Percentiles rank a stretch among this genome's conserved stretches.
Conservation (phyloP, 768 basidiomycete genomes). For the Lactifluus hygrophoroides region DNA sequence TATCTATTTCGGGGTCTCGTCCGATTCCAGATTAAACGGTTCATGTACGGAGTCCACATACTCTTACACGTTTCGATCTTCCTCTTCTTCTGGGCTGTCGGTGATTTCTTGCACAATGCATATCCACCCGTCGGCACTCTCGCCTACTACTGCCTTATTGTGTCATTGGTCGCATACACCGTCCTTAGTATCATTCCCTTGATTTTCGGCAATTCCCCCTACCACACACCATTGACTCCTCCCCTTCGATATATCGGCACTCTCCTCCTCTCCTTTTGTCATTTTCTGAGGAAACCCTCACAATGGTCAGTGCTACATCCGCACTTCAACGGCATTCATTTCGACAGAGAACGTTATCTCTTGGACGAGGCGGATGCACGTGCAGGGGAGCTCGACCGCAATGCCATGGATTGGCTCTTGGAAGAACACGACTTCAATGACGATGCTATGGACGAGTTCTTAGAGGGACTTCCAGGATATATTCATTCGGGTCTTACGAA, state of each 20-base stretch:
- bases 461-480: constrained; percentile 9
- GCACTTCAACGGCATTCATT: background rate
- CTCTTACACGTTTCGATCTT: constrained; percentile 10
- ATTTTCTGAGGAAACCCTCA: too few species aligned
- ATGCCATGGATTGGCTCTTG: constrained; percentile 9
- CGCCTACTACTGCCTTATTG: background rate
- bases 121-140: background rate
- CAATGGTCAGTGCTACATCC: too few species aligned
- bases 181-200: constrained; percentile 6
- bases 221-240: constrained; percentile 8
- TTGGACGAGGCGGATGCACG: background rate
- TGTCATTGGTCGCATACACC: background rate
- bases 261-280: background rate
- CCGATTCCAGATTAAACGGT: background rate
- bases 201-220: constrained; percentile 3
- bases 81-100: constrained; percentile 8
- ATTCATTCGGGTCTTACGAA: background rate
- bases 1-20: constrained; percentile 2
- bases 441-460: constrained; percentile 7
- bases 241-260: background rate
- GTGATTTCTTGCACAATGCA: constrained; percentile 2
- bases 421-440: constrained; percentile 4
- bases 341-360: background rate
- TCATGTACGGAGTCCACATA: constrained; percentile 1
- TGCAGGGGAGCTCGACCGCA: constrained; percentile 1